A percentile compares a stretch with the other conserved stretches of the same genome.
Evolutionary conservation across 495 filamentous ascomycete species (phyloP).

Genomic region (Penicillium simplicissimum): DNA sequence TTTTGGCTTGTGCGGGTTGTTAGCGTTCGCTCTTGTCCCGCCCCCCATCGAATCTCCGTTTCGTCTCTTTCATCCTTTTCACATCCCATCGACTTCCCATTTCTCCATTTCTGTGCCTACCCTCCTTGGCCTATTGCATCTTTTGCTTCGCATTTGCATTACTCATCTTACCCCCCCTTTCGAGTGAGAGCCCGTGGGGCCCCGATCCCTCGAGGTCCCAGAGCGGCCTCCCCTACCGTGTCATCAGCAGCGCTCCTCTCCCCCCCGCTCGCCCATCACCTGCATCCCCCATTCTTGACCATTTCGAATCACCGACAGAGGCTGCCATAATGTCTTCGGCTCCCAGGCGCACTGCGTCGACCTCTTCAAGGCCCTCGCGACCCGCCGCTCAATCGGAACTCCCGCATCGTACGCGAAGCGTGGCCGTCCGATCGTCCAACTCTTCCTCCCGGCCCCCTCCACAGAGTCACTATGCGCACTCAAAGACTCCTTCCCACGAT

Average conservation of each 20-base stretch:
- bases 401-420: constrained; percentile 59
- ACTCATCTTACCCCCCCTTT: constrained; percentile 6
- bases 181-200: constrained; percentile 10
- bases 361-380: constrained; percentile 51
- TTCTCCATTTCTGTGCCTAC: constrained; percentile 2
- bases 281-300: constrained; percentile 10
- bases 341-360: constrained; percentile 41
- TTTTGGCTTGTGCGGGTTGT: not conserved
- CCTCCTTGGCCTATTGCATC: not conserved
- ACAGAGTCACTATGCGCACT: constrained; percentile 43
- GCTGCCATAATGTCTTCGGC: constrained; percentile 38
- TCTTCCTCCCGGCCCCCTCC: constrained; percentile 37
- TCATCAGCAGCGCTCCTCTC: constrained; percentile 15
- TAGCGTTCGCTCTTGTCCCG: constrained; percentile 4
- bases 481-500: constrained; percentile 54
- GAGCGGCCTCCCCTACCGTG: constrained; percentile 5
- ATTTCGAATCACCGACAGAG: not conserved
- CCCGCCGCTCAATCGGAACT: constrained; percentile 46
- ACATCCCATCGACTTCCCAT: constrained; percentile 2
- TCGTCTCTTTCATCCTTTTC: constrained; percentile 4
- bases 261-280: constrained; percentile 20
- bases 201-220: constrained; percentile 7
- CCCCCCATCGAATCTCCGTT: constrained; percentile 1
- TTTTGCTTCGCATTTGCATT: constrained; percentile 12
- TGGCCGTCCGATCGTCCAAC: constrained; percentile 46